Evolutionary conservation across 805 yeast genomes (phyloP).

Genomic region (Cyberlindnera euphorbiiphila): DNA sequence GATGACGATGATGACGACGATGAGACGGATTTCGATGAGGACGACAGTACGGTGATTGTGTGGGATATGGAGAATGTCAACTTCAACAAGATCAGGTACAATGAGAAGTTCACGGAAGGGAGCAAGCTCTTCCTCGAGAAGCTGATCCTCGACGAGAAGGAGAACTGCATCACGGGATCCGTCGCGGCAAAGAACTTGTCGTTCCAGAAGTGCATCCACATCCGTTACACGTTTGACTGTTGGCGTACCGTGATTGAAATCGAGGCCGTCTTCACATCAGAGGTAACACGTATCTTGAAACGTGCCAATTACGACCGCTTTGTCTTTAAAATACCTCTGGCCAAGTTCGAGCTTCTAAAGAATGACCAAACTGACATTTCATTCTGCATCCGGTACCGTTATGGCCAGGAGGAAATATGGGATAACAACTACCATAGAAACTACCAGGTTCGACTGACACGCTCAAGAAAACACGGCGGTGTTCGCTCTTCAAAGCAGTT

Average conservation of each 20-base stretch:
- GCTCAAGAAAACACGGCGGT: conserved; percentile 8
- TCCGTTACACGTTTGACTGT: conserved; percentile 70
- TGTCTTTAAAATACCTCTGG: conserved; percentile 55
- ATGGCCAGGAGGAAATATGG: conserved; percentile 55
- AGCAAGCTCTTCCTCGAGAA: conserved; percentile 57
- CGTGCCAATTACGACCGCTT: conserved; percentile 64
- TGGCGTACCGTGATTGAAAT: conserved; percentile 78
- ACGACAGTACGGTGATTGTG: conserved; percentile 25
- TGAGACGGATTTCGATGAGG: conserved; percentile 12
- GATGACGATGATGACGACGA: conserved; percentile 17
- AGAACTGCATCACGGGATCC: conserved; percentile 56
- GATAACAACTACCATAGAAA: conserved; percentile 66
- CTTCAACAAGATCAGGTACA: conserved; percentile 45
- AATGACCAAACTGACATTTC: conserved; percentile 28
- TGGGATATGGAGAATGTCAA: conserved; percentile 44
- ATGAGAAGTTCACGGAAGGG: conserved; percentile 38
- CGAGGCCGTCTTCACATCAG: conserved; percentile 57
- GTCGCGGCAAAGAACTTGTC: conserved; percentile 75
- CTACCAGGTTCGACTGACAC: conserved; percentile 43
- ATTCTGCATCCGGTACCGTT: conserved; percentile 43
- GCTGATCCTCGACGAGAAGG: conserved; percentile 54
- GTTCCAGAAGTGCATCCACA: conserved; percentile 61
- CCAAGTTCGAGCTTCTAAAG: conserved; percentile 24
- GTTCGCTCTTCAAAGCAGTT: conserved; percentile 14
- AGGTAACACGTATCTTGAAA: conserved; percentile 40